phyloP scores from a whole-genome alignment of 2,329 filamentous ascomycete species.

The Colletotrichum plurivorum region DNA sequence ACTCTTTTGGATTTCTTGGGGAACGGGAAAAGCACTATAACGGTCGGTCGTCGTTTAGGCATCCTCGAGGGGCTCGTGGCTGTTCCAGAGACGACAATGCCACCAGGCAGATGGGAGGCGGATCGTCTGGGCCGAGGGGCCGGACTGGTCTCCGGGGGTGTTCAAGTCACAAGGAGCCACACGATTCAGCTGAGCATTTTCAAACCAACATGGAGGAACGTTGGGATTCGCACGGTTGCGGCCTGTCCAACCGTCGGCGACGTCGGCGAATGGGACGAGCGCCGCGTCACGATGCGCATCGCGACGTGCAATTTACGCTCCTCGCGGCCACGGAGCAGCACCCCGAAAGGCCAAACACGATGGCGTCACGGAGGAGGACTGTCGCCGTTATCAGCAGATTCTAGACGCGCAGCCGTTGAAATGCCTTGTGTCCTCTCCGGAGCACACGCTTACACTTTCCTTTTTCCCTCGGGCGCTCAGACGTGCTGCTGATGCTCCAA shows the following conservation, averaged over 20 bases:
- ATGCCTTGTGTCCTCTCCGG: neutral
- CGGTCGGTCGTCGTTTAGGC: neutral
- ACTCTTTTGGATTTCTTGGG: neutral
- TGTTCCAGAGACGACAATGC: slow-evolving; percentile 1
- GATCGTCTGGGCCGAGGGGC: slow-evolving; percentile 4
- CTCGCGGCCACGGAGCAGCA: neutral
- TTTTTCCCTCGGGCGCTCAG: slow-evolving; percentile 12
- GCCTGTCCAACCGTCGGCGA: slow-evolving; percentile 1
- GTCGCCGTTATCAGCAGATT: neutral
- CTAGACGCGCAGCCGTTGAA: neutral
- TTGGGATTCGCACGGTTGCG: slow-evolving; percentile 7
- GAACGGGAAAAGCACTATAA: neutral
- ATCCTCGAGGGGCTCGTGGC: slow-evolving; percentile 3
- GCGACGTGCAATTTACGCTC: neutral
- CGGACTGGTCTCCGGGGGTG: neutral
- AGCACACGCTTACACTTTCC: neutral
- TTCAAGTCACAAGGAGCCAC: neutral
- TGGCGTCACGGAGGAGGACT: neutral
- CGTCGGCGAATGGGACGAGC: slow-evolving; percentile 9
- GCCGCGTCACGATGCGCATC: neutral
- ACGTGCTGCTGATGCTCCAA: slow-evolving; percentile 16
- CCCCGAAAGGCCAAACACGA: neutral
- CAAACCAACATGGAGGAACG: neutral
- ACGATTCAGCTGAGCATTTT: neutral
- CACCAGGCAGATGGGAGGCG: slow-evolving; percentile 3